These are phyloP conservation scores for Backusella westeae DNA, from an alignment of 192 early-diverging fungal species.

Conservation along the genomic window DNA sequence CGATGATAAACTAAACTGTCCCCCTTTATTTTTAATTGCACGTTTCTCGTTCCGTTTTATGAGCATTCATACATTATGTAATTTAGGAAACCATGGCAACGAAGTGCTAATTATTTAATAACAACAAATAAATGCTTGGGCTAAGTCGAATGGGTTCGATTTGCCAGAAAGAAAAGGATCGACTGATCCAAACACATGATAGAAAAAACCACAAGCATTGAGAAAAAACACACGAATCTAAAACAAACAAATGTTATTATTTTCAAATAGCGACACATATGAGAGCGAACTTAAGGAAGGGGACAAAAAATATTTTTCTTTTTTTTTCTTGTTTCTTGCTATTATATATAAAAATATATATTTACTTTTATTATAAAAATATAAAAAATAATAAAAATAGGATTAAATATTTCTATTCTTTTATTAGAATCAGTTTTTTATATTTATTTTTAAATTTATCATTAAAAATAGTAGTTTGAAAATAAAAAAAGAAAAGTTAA, in stretches of 20 bases:
- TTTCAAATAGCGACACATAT: neutral
- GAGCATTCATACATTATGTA: no score
- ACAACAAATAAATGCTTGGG: no score
- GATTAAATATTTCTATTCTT: neutral
- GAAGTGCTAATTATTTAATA: neutral
- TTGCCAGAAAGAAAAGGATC: neutral
- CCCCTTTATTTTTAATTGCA: neutral
- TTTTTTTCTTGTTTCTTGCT: neutral
- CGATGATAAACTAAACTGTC: neutral
- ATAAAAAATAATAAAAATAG: neutral
- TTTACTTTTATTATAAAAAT: no score
- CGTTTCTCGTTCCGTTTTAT: no score
- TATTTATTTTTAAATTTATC: slow-evolving; percentile 24
- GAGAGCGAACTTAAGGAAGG: neutral
- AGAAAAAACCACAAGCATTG: neutral
- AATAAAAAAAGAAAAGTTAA: neutral
- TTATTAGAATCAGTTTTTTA: slow-evolving; percentile 33
- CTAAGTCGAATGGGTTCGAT: no score
- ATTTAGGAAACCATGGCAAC: neutral
- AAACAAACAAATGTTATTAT: neutral
- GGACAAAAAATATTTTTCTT: neutral
- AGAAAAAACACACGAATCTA: neutral
- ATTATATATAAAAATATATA: neutral
- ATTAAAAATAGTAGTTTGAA: slow-evolving; percentile 11
- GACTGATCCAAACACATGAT: neutral